Conservation (phyloP, 129 eudicot genomes). For the Heracleum sosnowskyi region DNA sequence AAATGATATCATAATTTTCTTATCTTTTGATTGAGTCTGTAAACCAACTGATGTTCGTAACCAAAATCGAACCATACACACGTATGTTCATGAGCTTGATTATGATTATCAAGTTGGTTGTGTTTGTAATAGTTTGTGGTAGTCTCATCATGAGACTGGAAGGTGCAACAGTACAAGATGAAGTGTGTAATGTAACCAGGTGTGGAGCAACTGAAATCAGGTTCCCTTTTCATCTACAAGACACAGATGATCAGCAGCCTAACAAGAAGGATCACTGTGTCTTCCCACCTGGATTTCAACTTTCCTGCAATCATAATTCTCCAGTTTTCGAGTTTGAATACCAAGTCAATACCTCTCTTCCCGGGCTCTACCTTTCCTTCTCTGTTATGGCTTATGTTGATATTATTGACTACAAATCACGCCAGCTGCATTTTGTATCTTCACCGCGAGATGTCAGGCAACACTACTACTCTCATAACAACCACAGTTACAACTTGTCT, state of each 20-base stretch:
- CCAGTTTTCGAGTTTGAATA: background rate
- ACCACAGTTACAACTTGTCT: background rate
- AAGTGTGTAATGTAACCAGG: background rate
- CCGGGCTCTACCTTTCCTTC: background rate
- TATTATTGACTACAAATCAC: background rate
- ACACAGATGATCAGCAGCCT: background rate
- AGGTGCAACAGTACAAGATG: background rate
- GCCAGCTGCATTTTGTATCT: background rate
- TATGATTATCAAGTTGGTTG: too few relatives aligned
- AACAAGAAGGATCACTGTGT: conserved; percentile 1
- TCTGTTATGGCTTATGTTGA: background rate
- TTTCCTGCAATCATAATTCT: background rate
- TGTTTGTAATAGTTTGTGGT: too few relatives aligned
- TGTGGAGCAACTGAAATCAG: background rate
- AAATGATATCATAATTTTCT: too few relatives aligned
- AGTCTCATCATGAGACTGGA: background rate
- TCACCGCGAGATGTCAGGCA: background rate
- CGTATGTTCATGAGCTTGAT: too few relatives aligned
- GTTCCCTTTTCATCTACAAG: conserved; percentile 4
- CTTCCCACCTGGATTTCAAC: conserved; percentile 11
- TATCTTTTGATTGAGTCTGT: too few relatives aligned
- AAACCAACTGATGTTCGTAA: too few relatives aligned
- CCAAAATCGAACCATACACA: too few relatives aligned
- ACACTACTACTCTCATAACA: background rate
- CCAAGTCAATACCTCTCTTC: background rate